Evolutionary conservation across 139 green algal species (phyloP).

Genomic region (Chlamydomonas applanata): DNA sequence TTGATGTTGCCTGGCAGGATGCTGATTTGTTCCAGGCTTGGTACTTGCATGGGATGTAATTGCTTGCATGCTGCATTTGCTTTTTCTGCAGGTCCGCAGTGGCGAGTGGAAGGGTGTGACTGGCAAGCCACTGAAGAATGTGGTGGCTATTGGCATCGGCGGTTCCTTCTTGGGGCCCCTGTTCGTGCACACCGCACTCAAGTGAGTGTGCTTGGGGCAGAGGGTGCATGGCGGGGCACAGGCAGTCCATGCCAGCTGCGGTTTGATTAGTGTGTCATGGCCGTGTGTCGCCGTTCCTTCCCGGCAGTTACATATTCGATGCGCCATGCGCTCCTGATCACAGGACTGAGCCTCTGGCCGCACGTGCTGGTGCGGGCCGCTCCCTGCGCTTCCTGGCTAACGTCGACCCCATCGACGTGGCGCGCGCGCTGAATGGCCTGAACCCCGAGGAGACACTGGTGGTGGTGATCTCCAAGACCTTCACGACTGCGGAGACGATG

Average conservation of each 20-base stretch:
- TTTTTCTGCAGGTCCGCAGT: slow-evolving; percentile 50
- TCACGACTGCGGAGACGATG: slow-evolving; percentile 99
- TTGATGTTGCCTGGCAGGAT: too few species aligned
- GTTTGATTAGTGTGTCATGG: too few species aligned
- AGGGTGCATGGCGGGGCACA: too few species aligned
- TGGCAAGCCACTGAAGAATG: slow-evolving; percentile 92
- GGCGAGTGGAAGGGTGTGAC: slow-evolving; percentile 91
- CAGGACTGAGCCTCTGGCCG: slow-evolving; percentile 59
- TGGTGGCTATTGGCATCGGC: slow-evolving; percentile 97
- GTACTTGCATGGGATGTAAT: too few species aligned
- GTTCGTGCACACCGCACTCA: slow-evolving; percentile 98
- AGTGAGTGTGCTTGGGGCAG: slow-evolving; percentile 28
- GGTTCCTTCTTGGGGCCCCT: slow-evolving; percentile 94
- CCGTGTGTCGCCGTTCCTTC: too few species aligned
- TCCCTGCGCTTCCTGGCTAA: slow-evolving; percentile 96
- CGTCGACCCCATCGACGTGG: slow-evolving; percentile 98
- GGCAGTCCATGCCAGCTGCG: too few species aligned
- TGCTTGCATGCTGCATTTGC: not conserved
- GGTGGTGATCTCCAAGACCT: slow-evolving; percentile 99
- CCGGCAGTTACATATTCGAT: not conserved
- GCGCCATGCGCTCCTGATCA: not conserved
- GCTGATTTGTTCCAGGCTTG: too few species aligned
- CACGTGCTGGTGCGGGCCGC: slow-evolving; percentile 59
- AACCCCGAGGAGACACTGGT: slow-evolving; percentile 91
- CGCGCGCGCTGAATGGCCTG: slow-evolving; percentile 77